Conservation (phyloP, 2,329 filamentous ascomycete genomes). For the Pseudogymnoascus sp. region DNA sequence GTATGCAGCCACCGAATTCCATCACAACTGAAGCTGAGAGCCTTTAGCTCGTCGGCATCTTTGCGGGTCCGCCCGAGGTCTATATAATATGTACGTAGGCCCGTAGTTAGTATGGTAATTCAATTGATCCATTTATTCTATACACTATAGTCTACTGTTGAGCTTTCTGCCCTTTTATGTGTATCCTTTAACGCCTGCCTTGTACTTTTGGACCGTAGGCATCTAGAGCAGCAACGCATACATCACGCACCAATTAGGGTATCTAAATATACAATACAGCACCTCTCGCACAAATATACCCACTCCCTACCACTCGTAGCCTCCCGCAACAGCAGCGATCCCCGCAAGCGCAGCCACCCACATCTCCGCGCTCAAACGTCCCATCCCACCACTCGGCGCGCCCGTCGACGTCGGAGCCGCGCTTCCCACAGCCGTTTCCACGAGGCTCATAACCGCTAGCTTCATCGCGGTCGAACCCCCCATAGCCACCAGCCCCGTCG, state of each 20-base stretch:
- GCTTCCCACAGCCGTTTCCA: not conserved
- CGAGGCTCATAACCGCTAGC: not conserved
- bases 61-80: too few relatives aligned
- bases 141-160: too few relatives aligned
- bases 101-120: too few relatives aligned
- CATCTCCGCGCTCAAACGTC: not conserved
- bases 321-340: not conserved
- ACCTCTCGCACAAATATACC: not conserved
- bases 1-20: too few relatives aligned
- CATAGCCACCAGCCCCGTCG: not conserved
- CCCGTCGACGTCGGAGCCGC: not conserved
- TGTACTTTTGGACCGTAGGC: not conserved
- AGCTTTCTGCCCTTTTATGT: not conserved
- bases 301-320: not conserved
- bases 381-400: not conserved
- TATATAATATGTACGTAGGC: too few relatives aligned
- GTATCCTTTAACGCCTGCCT: not conserved
- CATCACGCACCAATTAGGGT: not conserved
- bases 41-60: too few relatives aligned
- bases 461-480: not conserved
- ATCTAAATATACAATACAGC: not conserved
- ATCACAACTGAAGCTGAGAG: too few relatives aligned
- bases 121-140: too few relatives aligned
- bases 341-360: not conserved
- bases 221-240: not conserved